Evolutionary conservation across 2,329 filamentous ascomycete species (phyloP).

Genomic region (Paracorniculantispora psalliotae): DNA sequence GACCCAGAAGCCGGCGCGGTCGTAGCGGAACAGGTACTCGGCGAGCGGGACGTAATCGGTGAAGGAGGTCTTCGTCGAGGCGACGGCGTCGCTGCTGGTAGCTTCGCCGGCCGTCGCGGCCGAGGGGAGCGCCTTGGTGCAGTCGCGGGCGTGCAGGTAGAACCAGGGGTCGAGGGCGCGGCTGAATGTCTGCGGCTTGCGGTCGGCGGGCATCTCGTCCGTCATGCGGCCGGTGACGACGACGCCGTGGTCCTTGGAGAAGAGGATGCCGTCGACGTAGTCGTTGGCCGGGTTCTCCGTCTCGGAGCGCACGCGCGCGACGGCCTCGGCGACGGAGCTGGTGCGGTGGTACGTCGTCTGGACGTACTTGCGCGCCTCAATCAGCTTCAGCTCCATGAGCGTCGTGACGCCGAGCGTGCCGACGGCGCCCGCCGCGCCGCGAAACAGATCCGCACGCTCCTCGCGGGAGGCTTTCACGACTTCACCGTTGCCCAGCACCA

Average conservation of each 20-base stretch:
- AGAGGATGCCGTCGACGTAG: slow-evolving; percentile 72
- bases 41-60: slow-evolving; percentile 60
- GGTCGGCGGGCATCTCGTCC: slow-evolving; percentile 41
- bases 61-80: slow-evolving; percentile 19
- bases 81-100: not conserved
- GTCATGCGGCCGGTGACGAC: slow-evolving; percentile 60
- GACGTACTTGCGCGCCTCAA: slow-evolving; percentile 57
- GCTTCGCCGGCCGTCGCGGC: slow-evolving; percentile 12
- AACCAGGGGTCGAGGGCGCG: slow-evolving; percentile 67
- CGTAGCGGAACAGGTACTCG: slow-evolving; percentile 73
- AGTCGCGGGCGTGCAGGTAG: slow-evolving; percentile 62
- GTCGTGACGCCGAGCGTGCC: slow-evolving; percentile 66
- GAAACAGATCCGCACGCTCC: slow-evolving; percentile 53
- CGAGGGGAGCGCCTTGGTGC: slow-evolving; percentile 26
- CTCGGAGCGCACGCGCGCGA: slow-evolving; percentile 45
- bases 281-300: slow-evolving; percentile 45
- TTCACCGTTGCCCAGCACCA: slow-evolving; percentile 63
- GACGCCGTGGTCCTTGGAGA: slow-evolving; percentile 56
- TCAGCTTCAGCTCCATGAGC: slow-evolving; percentile 58
- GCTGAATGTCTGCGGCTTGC: slow-evolving; percentile 49
- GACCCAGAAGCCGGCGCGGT: slow-evolving; percentile 72
- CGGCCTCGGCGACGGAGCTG: slow-evolving; percentile 42
- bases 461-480: slow-evolving; percentile 48
- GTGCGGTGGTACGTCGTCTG: slow-evolving; percentile 57
- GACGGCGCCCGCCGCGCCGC: slow-evolving; percentile 60